Evolutionary conservation across 1,139 yeast species (phyloP).

Genomic region (Magnusiomyces ingens): DNA sequence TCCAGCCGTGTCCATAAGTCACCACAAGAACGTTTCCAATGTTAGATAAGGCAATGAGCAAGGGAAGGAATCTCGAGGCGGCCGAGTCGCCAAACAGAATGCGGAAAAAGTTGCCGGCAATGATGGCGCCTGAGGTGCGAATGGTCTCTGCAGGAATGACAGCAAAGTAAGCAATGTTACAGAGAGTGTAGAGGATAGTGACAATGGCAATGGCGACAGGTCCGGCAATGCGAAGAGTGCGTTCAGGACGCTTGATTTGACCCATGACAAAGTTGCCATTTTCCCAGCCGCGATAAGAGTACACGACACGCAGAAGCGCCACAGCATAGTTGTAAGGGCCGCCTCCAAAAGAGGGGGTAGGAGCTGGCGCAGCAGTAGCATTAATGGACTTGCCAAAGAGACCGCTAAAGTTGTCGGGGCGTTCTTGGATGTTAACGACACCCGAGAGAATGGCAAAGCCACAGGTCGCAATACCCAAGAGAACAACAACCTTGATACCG

Average conservation of each 20-base stretch:
- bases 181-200: constrained; percentile 58
- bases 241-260: constrained; percentile 64
- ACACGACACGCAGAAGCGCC: constrained; percentile 51
- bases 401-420: constrained; percentile 26
- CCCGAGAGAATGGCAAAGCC: constrained; percentile 51
- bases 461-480: constrained; percentile 57
- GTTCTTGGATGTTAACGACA: constrained; percentile 19
- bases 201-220: constrained; percentile 58
- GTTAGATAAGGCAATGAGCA: constrained; percentile 63
- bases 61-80: constrained; percentile 52
- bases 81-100: constrained; percentile 57
- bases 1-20: constrained; percentile 66
- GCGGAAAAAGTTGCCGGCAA: constrained; percentile 70
- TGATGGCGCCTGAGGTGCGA: constrained; percentile 56
- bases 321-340: constrained; percentile 36
- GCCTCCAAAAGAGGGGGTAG: constrained; percentile 22
- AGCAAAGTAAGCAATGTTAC: constrained; percentile 64
- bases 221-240: constrained; percentile 63
- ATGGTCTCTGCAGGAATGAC: constrained; percentile 68
- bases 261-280: constrained; percentile 77
- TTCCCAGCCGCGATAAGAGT: constrained; percentile 61
- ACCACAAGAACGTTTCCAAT: constrained; percentile 75
- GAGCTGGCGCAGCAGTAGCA: neutral
- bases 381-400: constrained; percentile 15
- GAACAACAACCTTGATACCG: constrained; percentile 59